Evolutionary conservation across 176 grass and related monocot genomes (phyloP), one percentile per base, ranked within the genome.

Genomic region (Dendrocalamus sinicus): DNA sequence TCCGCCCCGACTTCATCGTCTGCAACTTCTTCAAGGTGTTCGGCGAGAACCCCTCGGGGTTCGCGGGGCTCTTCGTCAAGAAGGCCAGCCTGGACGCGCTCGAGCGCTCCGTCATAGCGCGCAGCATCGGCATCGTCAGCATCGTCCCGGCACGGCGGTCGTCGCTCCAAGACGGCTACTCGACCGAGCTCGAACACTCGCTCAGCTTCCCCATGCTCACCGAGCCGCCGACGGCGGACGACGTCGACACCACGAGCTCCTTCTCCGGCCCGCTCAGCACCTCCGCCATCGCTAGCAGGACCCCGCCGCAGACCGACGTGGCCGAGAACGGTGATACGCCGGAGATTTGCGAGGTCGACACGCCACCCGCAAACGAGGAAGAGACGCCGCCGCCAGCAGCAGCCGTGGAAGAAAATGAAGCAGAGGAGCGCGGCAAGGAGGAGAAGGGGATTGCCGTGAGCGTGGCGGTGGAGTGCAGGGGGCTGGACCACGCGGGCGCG

Each of bases 21-120:
- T 95, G 92, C 86, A 95, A 94, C 82, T 97, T 97, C 89, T 95
- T 89, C 87, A 97, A 97, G 85, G 95, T 97, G 12, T 88, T 97
- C 77, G 95, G 95, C 28, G 95, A 95, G 62, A 95, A 97, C 67
- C 92, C 95, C 6, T 91, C 95, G 1, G 95, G 95, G 0, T 97
- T 97, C 87, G 92, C 95, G 1, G 92, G 90, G 11, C 89, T 97
- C 62, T 93, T 97, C 83, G 88, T 97, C 32, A 95, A 91, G 43
- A 90, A 73, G 51, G 70, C 92, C 52, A 95, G 91, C 73, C 84
- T 90, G 57, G 79, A 63, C 12, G 85, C 86, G 60, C 86, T 97
- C 53, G 87, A 95, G 89, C 83, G 90, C n/a, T 95, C 95, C 57
- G 90, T 80, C 26, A 81, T 97, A 48, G 91, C 91, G 14, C 91